Base-by-base conservation (phyloP, 305 asterid genomes). In the Fraxinus velutina region DNA sequence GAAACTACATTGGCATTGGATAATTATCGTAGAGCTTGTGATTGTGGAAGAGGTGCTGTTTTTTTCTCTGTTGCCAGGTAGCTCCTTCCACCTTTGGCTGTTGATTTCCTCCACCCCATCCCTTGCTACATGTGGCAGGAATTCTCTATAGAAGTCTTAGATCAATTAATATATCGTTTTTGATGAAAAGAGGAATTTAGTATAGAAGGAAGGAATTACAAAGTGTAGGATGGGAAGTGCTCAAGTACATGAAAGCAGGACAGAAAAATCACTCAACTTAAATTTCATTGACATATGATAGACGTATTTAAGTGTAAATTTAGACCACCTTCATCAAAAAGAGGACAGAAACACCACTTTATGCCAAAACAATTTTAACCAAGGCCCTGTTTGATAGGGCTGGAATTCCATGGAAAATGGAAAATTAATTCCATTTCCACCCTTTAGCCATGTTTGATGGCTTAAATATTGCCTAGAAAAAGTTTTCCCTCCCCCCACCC, bases 21-120 rank as follows among this genome's bases (percentile, higher is more conserved):
- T 87, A 96, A 94, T 83, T 96, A 93, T 86, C 98, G 99, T 76
- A 89, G 91, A 87, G 99, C 99, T 83, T 96, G 99, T 86, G 98
- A 96, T 91, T 90, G 97, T 89, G 99, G 98, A 78, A 91, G 99
- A 89, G 99, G 99, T 74, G 99, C 98, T 19, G 98, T 96, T 72
- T 96, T 96, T 83, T 94, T 96, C 92, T 96, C 99, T 22, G 99
- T 96, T 85, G 99, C 99, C 86, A 93, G 98, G 99, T 96, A 89
- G 75, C 21, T 83, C 80, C 79, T 84, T 83, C 70, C 55, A 44
- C 47, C n/a, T 78, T 47, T 30, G 30, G 79, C 76, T 12, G 75
- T 66, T 73, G 34, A 19, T 17, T 78, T 78, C 75, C 55, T 44
- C 55, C 32, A 15, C 64, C 17, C 22, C 77, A 62, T 78, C 30